phyloP scores from a whole-genome alignment of 2,329 filamentous ascomycete species.

The Pseudogymnoascus sp. region DNA sequence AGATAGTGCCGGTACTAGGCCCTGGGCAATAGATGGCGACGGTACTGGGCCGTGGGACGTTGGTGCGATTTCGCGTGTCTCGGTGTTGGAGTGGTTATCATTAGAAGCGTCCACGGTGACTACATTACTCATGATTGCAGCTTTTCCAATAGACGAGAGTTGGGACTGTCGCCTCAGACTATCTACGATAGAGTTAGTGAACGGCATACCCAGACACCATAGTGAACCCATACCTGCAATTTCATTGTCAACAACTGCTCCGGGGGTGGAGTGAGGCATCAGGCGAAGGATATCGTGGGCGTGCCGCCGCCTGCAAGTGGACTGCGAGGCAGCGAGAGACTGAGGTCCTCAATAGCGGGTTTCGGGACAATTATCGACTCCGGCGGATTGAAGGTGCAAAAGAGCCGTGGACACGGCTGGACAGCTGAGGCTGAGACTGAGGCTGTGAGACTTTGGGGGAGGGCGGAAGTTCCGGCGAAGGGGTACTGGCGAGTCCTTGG shows the following conservation, averaged over 20 bases:
- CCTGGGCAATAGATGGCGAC: constrained; percentile 10
- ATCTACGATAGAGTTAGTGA: not conserved
- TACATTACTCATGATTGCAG: constrained; percentile 17
- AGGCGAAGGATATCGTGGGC: not conserved
- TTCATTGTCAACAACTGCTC: constrained; percentile 5
- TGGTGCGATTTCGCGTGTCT: constrained; percentile 14
- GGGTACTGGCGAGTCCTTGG: not conserved
- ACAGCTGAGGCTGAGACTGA: not conserved
- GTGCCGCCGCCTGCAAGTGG: constrained; percentile 5
- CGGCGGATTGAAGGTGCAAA: not conserved
- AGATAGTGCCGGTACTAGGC: not conserved
- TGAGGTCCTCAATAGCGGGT: constrained; percentile 6
- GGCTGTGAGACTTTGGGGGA: not conserved
- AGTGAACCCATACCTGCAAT: not conserved
- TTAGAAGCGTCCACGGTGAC: constrained; percentile 24
- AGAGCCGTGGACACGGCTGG: not conserved
- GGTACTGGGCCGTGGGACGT: constrained; percentile 10
- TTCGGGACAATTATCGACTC: not conserved
- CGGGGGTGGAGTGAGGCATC: constrained; percentile 1
- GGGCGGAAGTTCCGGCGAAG: not conserved
- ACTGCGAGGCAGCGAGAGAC: constrained; percentile 4
- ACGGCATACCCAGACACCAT: not conserved
- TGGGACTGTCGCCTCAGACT: constrained; percentile 1
- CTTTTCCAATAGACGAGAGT: constrained; percentile 3
- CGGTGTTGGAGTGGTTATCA: constrained; percentile 21